Evolutionary conservation across 2,329 filamentous ascomycete species (phyloP).

Genomic region (Hypocreales sp.): DNA sequence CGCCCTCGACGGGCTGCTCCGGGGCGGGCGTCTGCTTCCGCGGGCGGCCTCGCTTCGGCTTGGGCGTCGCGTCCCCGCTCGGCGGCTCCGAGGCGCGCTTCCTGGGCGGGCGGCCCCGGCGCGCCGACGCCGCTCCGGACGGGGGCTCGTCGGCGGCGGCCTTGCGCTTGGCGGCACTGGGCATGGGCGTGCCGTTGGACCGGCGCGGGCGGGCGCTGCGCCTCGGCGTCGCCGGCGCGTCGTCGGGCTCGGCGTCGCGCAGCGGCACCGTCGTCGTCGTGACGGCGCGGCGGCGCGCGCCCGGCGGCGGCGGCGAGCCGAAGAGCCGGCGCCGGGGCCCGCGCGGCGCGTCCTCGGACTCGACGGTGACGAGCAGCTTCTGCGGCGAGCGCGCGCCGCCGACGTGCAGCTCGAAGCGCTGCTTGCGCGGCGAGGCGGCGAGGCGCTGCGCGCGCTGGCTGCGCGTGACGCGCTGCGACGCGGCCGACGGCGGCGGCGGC

Average conservation of each 20-base stretch:
- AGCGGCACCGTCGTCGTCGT: constrained; percentile 37
- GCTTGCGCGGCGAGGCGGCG: constrained; percentile 33
- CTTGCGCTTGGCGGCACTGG: constrained; percentile 26
- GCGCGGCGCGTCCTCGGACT: constrained; percentile 15
- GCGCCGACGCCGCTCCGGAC: no score
- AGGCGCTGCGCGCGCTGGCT: constrained; percentile 24
- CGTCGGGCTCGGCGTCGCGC: constrained; percentile 24
- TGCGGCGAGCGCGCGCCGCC: constrained; percentile 34
- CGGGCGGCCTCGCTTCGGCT: constrained; percentile 4
- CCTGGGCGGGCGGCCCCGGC: constrained; percentile 15
- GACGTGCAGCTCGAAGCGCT: constrained; percentile 40
- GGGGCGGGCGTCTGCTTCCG: constrained; percentile 10
- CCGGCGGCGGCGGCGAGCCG: constrained; percentile 24
- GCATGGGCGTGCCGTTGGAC: constrained; percentile 35
- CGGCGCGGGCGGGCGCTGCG: constrained; percentile 30
- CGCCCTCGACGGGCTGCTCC: constrained; percentile 12
- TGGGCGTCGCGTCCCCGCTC: constrained; percentile 9
- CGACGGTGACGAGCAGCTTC: constrained; percentile 38
- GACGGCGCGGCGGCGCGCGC: constrained; percentile 16
- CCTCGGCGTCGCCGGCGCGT: constrained; percentile 20
- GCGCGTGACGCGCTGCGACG: constrained; percentile 26
- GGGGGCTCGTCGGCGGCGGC: no score
- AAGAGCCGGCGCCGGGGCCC: constrained; percentile 25
- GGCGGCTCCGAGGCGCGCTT: constrained; percentile 10
- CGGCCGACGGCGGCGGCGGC: constrained; percentile 20